Evolutionary conservation across 164 flowering plant species (phyloP).

Genomic region (Magnolia changhungtana): DNA sequence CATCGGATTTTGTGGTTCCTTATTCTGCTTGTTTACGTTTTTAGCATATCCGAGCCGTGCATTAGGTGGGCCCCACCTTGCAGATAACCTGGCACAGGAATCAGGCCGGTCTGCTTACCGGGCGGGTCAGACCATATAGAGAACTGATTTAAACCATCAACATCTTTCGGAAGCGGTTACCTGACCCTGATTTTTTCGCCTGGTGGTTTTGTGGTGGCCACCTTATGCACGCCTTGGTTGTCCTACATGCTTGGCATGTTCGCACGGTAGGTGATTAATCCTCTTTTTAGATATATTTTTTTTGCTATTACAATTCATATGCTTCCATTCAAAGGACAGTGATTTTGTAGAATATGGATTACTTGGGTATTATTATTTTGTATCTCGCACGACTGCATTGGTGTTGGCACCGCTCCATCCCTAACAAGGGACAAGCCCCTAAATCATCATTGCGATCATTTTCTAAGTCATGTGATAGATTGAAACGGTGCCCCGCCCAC

Average conservation of each 20-base stretch:
- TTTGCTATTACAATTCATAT: too few relatives aligned
- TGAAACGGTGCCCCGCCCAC: neutral
- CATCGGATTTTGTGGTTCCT: neutral
- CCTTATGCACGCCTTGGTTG: neutral
- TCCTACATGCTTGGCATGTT: neutral
- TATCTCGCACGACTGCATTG: neutral
- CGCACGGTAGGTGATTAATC: too few relatives aligned
- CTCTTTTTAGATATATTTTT: too few relatives aligned
- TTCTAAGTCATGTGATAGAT: neutral
- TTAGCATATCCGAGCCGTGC: too few relatives aligned
- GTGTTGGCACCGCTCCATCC: neutral
- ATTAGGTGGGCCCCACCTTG: too few relatives aligned
- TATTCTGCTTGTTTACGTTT: neutral
- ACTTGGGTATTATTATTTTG: too few relatives aligned
- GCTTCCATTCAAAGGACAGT: neutral
- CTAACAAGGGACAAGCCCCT: neutral
- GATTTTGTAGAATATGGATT: neutral
- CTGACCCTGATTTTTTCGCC: neutral
- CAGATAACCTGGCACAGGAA: too few relatives aligned
- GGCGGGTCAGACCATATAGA: too few relatives aligned
- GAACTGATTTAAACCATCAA: neutral
- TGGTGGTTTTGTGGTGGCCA: neutral
- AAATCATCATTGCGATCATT: neutral
- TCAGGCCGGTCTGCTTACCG: too few relatives aligned
- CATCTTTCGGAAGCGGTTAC: neutral